phyloP scores from a whole-genome alignment of 2,329 filamentous ascomycete species.

The Alternaria alternata region DNA sequence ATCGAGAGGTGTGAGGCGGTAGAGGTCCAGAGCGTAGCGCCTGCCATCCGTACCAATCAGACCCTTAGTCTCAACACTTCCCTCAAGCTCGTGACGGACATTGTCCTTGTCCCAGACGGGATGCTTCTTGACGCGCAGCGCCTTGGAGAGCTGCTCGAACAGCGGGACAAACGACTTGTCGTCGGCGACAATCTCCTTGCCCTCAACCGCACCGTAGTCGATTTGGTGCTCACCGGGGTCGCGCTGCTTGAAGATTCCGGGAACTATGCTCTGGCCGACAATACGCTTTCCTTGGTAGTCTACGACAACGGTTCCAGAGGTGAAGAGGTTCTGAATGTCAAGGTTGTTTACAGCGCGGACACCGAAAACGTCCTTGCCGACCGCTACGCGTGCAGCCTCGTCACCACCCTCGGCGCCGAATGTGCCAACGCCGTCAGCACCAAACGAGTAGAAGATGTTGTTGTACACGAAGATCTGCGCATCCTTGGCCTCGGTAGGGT shows the following conservation, averaged over 20 bases:
- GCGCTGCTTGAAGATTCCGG: conserved; percentile 98
- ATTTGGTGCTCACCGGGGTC: conserved; percentile 98
- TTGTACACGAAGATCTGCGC: conserved; percentile 99
- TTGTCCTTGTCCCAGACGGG: conserved; percentile 97
- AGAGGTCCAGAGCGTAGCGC: conserved; percentile 97
- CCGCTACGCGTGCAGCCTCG: conserved; percentile 93
- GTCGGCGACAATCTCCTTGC: conserved; percentile 91
- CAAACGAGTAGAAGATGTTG: conserved; percentile 99
- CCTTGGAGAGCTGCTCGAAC: conserved; percentile 90
- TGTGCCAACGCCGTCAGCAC: conserved; percentile 94
- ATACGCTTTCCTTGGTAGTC: conserved; percentile 98
- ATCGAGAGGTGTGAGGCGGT: conserved; percentile 92
- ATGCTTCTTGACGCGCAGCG: conserved; percentile 91
- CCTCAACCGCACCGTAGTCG: conserved; percentile 97
- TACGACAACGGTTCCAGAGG: conserved; percentile 92
- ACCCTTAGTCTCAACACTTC: conserved; percentile 97
- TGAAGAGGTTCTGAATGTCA: conserved; percentile 93
- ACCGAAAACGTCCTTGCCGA: conserved; percentile 94
- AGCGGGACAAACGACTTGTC: conserved; percentile 84
- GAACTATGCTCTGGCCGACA: conserved; percentile 96
- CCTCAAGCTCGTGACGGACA: conserved; percentile 88
- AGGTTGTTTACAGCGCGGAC: conserved; percentile 96
- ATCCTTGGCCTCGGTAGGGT: conserved; percentile 90
- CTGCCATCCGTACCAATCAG: conserved; percentile 95
- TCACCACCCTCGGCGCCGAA: conserved; percentile 97